These are phyloP conservation scores for Tetracladium setigerum DNA, from an alignment of 495 filamentous ascomycete genomes.

Conservation along the genomic window DNA sequence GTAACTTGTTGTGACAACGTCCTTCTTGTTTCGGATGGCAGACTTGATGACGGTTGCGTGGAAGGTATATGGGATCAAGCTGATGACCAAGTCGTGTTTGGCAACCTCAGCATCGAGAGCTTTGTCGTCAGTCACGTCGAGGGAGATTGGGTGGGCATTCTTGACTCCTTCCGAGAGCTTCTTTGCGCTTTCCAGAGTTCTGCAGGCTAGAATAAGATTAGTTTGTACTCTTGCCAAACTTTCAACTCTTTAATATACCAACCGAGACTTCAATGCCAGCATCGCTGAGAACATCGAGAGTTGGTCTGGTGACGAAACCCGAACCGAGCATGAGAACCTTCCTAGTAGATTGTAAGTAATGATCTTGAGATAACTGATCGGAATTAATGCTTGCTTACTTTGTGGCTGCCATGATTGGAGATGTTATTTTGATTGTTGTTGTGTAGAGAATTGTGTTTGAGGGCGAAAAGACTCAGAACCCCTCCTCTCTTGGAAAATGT, in stretches of 20 bases:
- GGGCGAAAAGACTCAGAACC: background rate
- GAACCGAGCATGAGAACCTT: slow-evolving; percentile 69
- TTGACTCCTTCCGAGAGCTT: slow-evolving; percentile 64
- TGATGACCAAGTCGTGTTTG: slow-evolving; percentile 73
- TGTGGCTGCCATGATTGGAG: slow-evolving; percentile 17
- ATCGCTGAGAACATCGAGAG: slow-evolving; percentile 68
- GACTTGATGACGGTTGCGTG: slow-evolving; percentile 87
- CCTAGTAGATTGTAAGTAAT: slow-evolving; percentile 12
- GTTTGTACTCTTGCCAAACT: background rate
- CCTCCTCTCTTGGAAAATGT: slow-evolving; percentile 8
- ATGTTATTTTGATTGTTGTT: background rate
- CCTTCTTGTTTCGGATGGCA: slow-evolving; percentile 87
- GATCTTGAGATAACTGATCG: background rate
- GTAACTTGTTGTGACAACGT: slow-evolving; percentile 96
- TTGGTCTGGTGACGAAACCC: slow-evolving; percentile 77
- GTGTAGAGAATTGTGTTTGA: background rate
- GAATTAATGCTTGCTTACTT: slow-evolving; percentile 6
- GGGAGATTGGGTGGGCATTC: slow-evolving; percentile 63
- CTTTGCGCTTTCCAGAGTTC: slow-evolving; percentile 71
- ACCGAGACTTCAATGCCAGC: slow-evolving; percentile 74
- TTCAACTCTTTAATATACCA: slow-evolving; percentile 44
- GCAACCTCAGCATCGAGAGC: slow-evolving; percentile 73
- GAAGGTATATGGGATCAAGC: slow-evolving; percentile 87
- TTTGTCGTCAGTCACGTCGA: slow-evolving; percentile 68
- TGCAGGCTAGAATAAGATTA: slow-evolving; percentile 54